Conservation (phyloP, 495 filamentous ascomycete species). For the Cercophora scortea region DNA sequence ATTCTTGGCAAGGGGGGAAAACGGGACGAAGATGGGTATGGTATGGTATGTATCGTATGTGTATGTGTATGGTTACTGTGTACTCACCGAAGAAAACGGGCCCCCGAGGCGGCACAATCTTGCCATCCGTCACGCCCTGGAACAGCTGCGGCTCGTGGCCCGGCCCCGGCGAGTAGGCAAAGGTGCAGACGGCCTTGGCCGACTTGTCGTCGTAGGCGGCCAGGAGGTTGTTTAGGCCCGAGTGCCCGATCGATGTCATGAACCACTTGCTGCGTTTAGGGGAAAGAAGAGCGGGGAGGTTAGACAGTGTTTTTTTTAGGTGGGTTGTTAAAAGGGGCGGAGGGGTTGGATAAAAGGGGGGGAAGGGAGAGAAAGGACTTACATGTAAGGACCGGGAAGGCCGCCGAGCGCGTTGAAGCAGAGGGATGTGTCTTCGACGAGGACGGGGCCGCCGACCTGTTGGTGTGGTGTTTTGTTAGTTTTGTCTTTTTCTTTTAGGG, state of each 20-base stretch:
- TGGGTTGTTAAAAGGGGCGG: too few species aligned
- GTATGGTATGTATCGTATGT: background rate
- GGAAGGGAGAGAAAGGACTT: constrained; percentile 17
- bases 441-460: constrained; percentile 75
- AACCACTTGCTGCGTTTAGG: constrained; percentile 72
- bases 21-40: background rate
- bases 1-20: too few species aligned
- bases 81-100: constrained; percentile 71
- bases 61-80: background rate
- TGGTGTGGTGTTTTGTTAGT: background rate
- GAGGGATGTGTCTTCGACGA: constrained; percentile 92
- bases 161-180: constrained; percentile 82
- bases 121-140: constrained; percentile 73
- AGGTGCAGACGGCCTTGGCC: constrained; percentile 91
- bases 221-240: constrained; percentile 85
- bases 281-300: background rate
- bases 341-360: constrained; percentile 1
- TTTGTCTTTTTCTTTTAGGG: background rate
- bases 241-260: constrained; percentile 68
- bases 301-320: background rate
- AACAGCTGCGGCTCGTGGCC: constrained; percentile 82
- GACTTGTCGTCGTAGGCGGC: constrained; percentile 81
- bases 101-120: constrained; percentile 70
- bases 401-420: constrained; percentile 86
- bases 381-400: constrained; percentile 97